A percentile compares a stretch with the other conserved stretches of the same genome.
Conservation (phyloP, 2,329 filamentous ascomycete species). For the Aspergillus jensenii region DNA sequence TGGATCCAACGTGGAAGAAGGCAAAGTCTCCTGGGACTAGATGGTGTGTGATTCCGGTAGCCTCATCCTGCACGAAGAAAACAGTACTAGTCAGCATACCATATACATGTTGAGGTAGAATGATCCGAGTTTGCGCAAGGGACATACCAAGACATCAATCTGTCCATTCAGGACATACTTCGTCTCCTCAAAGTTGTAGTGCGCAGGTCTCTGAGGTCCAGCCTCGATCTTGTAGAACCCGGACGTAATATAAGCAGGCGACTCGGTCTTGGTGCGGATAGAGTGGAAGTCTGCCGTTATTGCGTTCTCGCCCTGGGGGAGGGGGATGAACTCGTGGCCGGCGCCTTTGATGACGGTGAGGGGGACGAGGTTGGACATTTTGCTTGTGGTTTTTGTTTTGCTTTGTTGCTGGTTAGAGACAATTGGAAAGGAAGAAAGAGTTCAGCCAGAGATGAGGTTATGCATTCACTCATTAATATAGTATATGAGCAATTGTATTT, state of each 20-base stretch:
- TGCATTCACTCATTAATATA: no score
- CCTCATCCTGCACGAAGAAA: slow-evolving; percentile 3
- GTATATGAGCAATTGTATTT: no score
- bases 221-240: slow-evolving; percentile 27
- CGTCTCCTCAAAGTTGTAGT: slow-evolving; percentile 25
- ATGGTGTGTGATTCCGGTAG: slow-evolving; percentile 14
- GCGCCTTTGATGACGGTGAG: slow-evolving; percentile 19
- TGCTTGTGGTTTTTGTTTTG: background rate
- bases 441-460: no score
- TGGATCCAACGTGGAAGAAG: slow-evolving; percentile 12
- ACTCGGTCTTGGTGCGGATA: slow-evolving; percentile 20
- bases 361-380: background rate
- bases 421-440: no score
- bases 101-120: background rate
- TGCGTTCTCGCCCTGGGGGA: slow-evolving; percentile 23
- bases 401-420: no score
- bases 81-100: background rate
- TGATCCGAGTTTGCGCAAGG: background rate
- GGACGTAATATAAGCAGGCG: slow-evolving; percentile 11
- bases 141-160: slow-evolving; percentile 25
- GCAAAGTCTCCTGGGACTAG: slow-evolving; percentile 13
- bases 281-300: slow-evolving; percentile 27
- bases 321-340: slow-evolving; percentile 25
- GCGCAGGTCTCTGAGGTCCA: slow-evolving; percentile 21
- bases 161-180: slow-evolving; percentile 27